Evolutionary conservation across 1,139 yeast genomes (phyloP).

Genomic region (Pichia sp.): DNA sequence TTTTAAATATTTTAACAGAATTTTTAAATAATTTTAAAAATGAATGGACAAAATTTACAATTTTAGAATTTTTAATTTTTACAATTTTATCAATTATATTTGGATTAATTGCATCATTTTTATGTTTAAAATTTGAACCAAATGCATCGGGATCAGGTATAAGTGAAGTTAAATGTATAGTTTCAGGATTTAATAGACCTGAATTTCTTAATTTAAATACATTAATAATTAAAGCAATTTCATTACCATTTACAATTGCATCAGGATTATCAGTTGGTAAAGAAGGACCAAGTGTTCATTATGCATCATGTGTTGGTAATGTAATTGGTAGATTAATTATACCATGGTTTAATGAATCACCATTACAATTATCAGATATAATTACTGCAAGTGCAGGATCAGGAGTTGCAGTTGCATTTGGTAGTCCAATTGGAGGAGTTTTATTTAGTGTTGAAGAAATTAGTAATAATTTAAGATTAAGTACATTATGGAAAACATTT

Average conservation of each 20-base stretch:
- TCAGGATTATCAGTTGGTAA: conserved; percentile 78
- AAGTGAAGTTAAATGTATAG: conserved; percentile 91
- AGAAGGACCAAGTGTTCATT: conserved; percentile 84
- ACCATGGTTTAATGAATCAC: conserved; percentile 37
- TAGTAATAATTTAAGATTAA: conserved; percentile 60
- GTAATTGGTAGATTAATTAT: conserved; percentile 49
- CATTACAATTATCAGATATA: conserved; percentile 49
- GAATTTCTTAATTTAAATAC: conserved; percentile 76
- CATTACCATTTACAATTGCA: conserved; percentile 80
- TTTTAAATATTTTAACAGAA: conserved; percentile 73
- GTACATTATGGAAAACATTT: conserved; percentile 86
- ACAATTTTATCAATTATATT: conserved; percentile 54
- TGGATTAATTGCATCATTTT: conserved; percentile 56
- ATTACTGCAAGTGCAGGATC: conserved; percentile 60
- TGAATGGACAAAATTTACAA: conserved; percentile 54
- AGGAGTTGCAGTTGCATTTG: conserved; percentile 71
- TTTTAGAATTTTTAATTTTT: conserved; percentile 53
- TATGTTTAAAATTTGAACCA: conserved; percentile 73
- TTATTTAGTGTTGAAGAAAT: conserved; percentile 70
- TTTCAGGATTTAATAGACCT: conserved; percentile 79
- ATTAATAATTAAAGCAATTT: conserved; percentile 64
- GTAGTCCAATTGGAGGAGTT: conserved; percentile 70
- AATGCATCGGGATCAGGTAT: conserved; percentile 97
- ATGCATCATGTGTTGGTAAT: conserved; percentile 77
- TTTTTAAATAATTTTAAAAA: conserved; percentile 74